Evolutionary conservation across 2,329 filamentous ascomycete species (phyloP).

Genomic region (Exophiala aquamarina): DNA sequence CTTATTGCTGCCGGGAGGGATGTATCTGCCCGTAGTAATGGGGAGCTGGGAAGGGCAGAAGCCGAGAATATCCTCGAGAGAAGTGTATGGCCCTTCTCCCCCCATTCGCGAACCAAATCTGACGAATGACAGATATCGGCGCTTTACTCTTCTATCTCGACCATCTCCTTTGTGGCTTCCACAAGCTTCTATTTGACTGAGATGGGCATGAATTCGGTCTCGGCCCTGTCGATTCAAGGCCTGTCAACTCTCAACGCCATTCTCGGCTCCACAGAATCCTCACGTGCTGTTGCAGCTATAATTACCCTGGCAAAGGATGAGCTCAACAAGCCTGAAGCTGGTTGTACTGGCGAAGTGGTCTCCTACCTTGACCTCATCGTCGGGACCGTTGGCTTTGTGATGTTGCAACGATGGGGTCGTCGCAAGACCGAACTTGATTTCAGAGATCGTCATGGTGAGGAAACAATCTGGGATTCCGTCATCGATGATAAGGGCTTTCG

Average conservation of each 20-base stretch:
- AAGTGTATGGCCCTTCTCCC: slow-evolving; percentile 41
- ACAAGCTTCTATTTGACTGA: slow-evolving; percentile 48
- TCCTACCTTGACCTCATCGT: slow-evolving; percentile 45
- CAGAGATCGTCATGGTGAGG: slow-evolving; percentile 39
- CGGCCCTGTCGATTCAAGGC: slow-evolving; percentile 44
- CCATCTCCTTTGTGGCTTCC: slow-evolving; percentile 48
- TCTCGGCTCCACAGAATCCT: slow-evolving; percentile 49
- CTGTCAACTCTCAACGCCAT: slow-evolving; percentile 47
- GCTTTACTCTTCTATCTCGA: slow-evolving; percentile 46
- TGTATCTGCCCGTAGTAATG: slow-evolving; percentile 46
- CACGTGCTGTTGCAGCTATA: slow-evolving; percentile 48
- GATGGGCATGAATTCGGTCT: slow-evolving; percentile 42
- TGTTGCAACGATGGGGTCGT: slow-evolving; percentile 48
- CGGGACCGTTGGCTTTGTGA: slow-evolving; percentile 45
- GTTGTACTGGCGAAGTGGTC: slow-evolving; percentile 37
- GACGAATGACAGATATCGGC: slow-evolving; percentile 37
- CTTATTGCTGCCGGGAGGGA: slow-evolving; percentile 45
- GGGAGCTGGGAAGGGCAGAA: slow-evolving; percentile 43
- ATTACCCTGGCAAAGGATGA: slow-evolving; percentile 48
- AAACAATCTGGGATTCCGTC: slow-evolving; percentile 48
- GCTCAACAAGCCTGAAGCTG: slow-evolving; percentile 39
- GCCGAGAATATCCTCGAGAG: slow-evolving; percentile 46
- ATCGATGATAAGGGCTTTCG: slow-evolving; percentile 47
- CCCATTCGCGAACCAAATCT: not conserved
- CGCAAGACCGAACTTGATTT: slow-evolving; percentile 44